A percentile compares a stretch with the other conserved stretches of the same genome.
These are phyloP conservation scores for Paxillus rubicundulus DNA, from an alignment of 768 basidiomycete species.

Conservation along the genomic window DNA sequence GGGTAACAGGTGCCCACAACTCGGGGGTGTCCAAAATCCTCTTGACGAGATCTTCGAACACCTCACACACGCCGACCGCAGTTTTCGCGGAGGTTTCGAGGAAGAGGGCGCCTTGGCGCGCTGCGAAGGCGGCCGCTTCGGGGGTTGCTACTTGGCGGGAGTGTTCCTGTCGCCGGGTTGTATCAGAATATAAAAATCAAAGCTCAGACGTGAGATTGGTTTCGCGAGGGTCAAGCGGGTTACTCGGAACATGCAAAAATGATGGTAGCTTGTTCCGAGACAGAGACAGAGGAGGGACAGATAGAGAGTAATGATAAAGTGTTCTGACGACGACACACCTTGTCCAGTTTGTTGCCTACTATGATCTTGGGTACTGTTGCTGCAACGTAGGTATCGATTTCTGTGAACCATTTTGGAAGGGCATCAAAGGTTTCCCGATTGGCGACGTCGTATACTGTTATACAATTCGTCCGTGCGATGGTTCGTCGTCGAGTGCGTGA, in stretches of 20 bases:
- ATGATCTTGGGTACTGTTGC: constrained; percentile 88
- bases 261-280: no score
- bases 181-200: not conserved
- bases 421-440: constrained; percentile 92
- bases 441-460: constrained; percentile 89
- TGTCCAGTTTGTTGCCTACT: constrained; percentile 94
- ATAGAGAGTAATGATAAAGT: not conserved
- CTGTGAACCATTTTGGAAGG: constrained; percentile 88
- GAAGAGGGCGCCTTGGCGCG: constrained; percentile 80
- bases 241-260: no score
- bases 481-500: not conserved
- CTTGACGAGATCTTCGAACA: constrained; percentile 74
- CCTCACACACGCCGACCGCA: constrained; percentile 74
- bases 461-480: not conserved
- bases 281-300: no score
- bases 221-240: no score
- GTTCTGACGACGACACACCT: constrained; percentile 41
- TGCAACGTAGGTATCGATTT: constrained; percentile 91
- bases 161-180: constrained; percentile 59
- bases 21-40: constrained; percentile 82
- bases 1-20: constrained; percentile 56
- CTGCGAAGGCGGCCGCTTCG: constrained; percentile 80
- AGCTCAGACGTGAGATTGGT: no score
- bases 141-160: constrained; percentile 80
- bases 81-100: constrained; percentile 95